Percentiles rank a stretch among this genome's conserved stretches.
phyloP scores from a whole-genome alignment of 352 stramenopile species.

The Phytophthora sojae region DNA sequence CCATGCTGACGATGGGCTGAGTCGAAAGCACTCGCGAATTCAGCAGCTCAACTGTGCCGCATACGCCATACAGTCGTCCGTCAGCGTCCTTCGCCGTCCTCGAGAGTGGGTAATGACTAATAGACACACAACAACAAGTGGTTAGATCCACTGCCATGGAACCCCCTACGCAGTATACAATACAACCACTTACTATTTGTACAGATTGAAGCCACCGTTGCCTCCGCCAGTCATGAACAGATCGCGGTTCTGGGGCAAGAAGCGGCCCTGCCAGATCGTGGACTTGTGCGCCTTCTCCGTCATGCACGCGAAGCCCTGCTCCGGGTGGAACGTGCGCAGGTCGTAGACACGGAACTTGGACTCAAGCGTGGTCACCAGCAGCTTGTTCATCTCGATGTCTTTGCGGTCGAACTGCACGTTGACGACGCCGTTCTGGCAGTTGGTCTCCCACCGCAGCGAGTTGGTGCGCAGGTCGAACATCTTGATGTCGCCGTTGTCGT shows the following conservation, averaged over 20 bases:
- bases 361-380: conserved; percentile 95
- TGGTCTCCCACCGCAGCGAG: conserved; percentile 95
- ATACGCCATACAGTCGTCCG: conserved; percentile 86
- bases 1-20: conserved; percentile 96
- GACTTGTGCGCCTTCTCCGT: conserved; percentile 95
- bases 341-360: conserved; percentile 97
- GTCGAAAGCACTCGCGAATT: conserved; percentile 96
- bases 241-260: conserved; percentile 97
- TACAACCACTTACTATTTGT: conserved; percentile 94
- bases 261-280: conserved; percentile 95
- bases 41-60: conserved; percentile 93
- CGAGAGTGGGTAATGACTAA: conserved; percentile 82
- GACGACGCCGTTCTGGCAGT: conserved; percentile 97
- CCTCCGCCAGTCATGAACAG: conserved; percentile 96
- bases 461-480: conserved; percentile 96
- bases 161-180: background rate
- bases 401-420: conserved; percentile 96
- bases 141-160: conserved; percentile 23
- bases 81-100: conserved; percentile 89
- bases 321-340: conserved; percentile 92
- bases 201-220: conserved; percentile 97
- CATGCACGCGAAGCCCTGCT: conserved; percentile 93
- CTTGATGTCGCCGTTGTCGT: conserved; percentile 98
- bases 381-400: conserved; percentile 99
- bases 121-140: conserved; percentile 14